Evolutionary conservation across 257 asterid genomes (phyloP).

Genomic region (Fraxinus excelsior): DNA sequence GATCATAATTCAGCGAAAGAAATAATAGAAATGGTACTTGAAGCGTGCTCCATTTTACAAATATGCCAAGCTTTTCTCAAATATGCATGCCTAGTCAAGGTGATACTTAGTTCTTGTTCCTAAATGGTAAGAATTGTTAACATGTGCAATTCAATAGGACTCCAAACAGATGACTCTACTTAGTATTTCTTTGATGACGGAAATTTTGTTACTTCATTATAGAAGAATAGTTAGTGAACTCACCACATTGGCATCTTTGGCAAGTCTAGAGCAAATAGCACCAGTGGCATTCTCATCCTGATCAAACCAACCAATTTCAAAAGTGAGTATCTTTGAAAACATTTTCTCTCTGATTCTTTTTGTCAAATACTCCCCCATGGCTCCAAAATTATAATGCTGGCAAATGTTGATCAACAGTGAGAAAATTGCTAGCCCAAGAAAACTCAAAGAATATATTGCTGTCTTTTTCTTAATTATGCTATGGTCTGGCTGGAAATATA

Average conservation of each 20-base stretch:
- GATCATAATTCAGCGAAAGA: neutral
- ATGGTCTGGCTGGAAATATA: constrained; percentile 65
- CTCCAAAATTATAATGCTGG: constrained; percentile 85
- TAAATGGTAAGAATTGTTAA: neutral
- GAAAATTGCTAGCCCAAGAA: constrained; percentile 73
- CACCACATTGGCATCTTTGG: constrained; percentile 96
- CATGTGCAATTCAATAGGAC: neutral
- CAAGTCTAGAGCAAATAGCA: constrained; percentile 80
- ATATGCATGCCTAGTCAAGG: too few relatives aligned
- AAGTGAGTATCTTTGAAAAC: constrained; percentile 84
- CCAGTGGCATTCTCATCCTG: constrained; percentile 77
- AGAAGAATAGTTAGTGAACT: constrained; percentile 2
- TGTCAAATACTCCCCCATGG: constrained; percentile 91
- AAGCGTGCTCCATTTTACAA: neutral
- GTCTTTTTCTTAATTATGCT: constrained; percentile 58
- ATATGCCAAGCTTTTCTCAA: too few relatives aligned
- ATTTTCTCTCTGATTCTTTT: constrained; percentile 81
- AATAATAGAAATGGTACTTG: neutral
- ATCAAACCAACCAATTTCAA: constrained; percentile 97
- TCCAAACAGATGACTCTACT: neutral
- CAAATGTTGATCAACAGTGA: constrained; percentile 59
- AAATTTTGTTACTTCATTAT: neutral
- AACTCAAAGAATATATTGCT: constrained; percentile 49
- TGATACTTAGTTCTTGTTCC: neutral
- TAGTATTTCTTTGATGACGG: neutral